These are phyloP conservation scores for Posidonia australis DNA, from an alignment of 106 monocot species.

Conservation along the genomic window DNA sequence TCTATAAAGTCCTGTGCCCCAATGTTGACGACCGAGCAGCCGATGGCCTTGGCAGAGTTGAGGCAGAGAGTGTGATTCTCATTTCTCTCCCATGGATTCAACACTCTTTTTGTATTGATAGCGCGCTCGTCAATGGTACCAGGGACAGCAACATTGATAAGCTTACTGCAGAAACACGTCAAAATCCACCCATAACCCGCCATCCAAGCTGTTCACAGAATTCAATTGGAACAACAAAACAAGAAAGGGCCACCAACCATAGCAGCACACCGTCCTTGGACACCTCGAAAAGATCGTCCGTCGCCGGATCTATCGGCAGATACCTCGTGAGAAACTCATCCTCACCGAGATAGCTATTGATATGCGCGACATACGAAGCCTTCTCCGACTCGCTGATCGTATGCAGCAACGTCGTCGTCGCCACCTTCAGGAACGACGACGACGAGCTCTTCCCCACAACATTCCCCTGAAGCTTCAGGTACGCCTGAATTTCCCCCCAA, in stretches of 20 bases:
- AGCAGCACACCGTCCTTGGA: conserved; percentile 80
- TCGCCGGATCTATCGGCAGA: conserved; percentile 55
- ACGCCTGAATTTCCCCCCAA: conserved; percentile 25
- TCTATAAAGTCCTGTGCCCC: conserved; percentile 22
- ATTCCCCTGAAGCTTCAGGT: conserved; percentile 40
- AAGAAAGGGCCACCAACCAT: conserved; percentile 30
- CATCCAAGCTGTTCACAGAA: too few species aligned
- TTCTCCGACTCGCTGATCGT: conserved; percentile 76
- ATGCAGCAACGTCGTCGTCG: conserved; percentile 68
- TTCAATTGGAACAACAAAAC: too few species aligned
- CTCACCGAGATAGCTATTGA: conserved; percentile 66
- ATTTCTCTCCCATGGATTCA: conserved; percentile 52
- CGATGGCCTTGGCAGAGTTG: conserved; percentile 27
- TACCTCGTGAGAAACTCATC: conserved; percentile 60
- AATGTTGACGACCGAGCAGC: conserved; percentile 27
- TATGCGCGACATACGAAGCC: conserved; percentile 71
- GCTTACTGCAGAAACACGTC: conserved; percentile 38
- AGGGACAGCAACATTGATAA: conserved; percentile 90
- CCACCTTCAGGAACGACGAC: conserved; percentile 59
- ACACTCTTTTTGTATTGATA: conserved; percentile 65
- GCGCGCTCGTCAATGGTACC: conserved; percentile 95
- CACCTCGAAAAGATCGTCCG: conserved; percentile 62
- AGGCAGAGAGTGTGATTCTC: conserved; percentile 30
- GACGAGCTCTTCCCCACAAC: conserved; percentile 34
- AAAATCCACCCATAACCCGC: too few species aligned